phyloP scores from a whole-genome alignment of 306 rosid genomes.

The Corylus avellana region DNA sequence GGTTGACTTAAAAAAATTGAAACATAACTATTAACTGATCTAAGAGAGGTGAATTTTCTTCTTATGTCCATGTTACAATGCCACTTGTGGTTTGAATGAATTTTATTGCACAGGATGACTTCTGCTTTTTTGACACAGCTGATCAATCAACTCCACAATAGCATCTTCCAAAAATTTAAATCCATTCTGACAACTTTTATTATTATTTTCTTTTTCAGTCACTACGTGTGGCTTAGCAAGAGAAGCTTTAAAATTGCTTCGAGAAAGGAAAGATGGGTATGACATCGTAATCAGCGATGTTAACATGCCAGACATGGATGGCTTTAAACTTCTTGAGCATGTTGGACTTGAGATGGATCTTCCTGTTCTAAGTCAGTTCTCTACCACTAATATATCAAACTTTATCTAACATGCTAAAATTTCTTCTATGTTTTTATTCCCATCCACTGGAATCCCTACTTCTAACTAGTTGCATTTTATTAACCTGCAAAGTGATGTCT shows the following conservation, averaged over 20 bases:
- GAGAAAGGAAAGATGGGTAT: slow-evolving; percentile 83
- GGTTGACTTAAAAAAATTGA: background rate
- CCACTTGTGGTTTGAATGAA: slow-evolving; percentile 3
- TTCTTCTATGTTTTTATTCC: slow-evolving; percentile 20
- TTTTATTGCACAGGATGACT: slow-evolving; percentile 8
- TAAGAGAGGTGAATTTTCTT: background rate
- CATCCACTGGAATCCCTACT: slow-evolving; percentile 31
- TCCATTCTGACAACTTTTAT: slow-evolving; percentile 16
- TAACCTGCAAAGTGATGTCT: slow-evolving; percentile 86
- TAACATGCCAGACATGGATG: slow-evolving; percentile 99
- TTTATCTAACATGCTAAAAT: slow-evolving; percentile 32
- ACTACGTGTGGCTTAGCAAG: slow-evolving; percentile 88
- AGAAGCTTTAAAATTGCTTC: slow-evolving; percentile 78
- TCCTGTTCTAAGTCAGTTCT: slow-evolving; percentile 91
- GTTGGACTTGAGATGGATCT: slow-evolving; percentile 99
- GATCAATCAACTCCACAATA: slow-evolving; percentile 17
- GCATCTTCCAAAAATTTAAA: slow-evolving; percentile 1
- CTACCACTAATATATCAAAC: slow-evolving; percentile 36
- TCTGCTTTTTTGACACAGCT: slow-evolving; percentile 9
- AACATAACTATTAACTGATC: background rate
- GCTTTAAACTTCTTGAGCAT: slow-evolving; percentile 97
- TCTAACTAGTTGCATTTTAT: slow-evolving; percentile 45
- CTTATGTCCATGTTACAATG: background rate
- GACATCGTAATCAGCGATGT: slow-evolving; percentile 97
- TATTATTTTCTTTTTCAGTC: slow-evolving; percentile 54